Evolutionary conservation across 2,329 filamentous ascomycete species (phyloP).

Genomic region (Gnomoniopsis smithogilvyi): DNA sequence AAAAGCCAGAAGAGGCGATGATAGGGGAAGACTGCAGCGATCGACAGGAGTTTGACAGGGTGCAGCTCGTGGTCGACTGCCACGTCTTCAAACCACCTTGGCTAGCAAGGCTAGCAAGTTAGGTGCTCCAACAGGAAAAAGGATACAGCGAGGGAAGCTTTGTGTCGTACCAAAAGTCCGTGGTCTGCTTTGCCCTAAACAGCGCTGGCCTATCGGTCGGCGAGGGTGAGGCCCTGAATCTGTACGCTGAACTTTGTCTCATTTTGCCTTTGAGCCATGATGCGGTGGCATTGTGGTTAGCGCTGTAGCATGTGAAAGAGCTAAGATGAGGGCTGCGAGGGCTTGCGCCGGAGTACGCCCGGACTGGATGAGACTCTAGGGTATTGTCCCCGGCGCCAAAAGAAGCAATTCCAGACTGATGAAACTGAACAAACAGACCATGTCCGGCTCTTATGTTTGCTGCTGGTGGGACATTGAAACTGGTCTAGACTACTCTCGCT

Average conservation of each 20-base stretch:
- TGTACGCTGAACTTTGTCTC: background rate
- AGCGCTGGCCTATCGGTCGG: background rate
- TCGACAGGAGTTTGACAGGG: background rate
- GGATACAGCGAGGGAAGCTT: background rate
- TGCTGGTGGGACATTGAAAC: background rate
- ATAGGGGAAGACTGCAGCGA: background rate
- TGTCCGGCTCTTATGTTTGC: background rate
- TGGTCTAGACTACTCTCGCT: background rate
- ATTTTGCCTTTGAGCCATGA: background rate
- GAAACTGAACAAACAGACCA: background rate
- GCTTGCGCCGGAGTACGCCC: background rate
- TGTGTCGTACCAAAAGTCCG: too few species aligned
- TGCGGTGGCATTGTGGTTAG: background rate
- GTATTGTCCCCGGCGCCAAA: too few species aligned
- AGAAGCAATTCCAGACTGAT: too few species aligned
- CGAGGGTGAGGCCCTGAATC: background rate
- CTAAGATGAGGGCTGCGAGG: background rate
- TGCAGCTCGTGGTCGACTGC: background rate
- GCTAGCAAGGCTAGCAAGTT: too few species aligned
- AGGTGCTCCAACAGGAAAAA: background rate
- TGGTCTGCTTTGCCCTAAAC: background rate
- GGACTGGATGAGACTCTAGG: background rate
- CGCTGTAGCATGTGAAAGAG: background rate
- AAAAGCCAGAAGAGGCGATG: too few species aligned
- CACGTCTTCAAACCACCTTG: background rate